phyloP scores from a whole-genome alignment of 306 rosid species.

The Malus sieversii region DNA sequence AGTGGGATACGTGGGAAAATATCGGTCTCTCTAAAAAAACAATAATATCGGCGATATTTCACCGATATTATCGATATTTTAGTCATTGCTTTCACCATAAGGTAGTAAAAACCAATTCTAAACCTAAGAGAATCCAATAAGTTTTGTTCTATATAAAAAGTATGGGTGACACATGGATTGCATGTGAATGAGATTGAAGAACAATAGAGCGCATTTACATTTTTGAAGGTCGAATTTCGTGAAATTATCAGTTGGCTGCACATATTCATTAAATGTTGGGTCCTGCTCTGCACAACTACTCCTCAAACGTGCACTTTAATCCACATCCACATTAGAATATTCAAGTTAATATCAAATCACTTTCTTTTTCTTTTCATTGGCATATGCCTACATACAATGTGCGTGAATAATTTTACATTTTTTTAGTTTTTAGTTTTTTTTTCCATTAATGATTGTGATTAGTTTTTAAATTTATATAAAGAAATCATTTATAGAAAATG shows the following conservation, averaged over 20 bases:
- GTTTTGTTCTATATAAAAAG: neutral
- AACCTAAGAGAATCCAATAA: neutral
- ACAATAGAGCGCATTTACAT: neutral
- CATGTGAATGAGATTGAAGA: conserved; percentile 30
- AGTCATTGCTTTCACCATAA: neutral
- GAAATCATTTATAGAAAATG: no score
- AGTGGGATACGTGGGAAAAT: no score
- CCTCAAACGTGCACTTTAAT: conserved; percentile 1
- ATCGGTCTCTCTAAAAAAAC: no score
- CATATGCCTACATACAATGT: no score
- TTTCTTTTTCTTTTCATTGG: neutral
- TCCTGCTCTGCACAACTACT: conserved; percentile 7
- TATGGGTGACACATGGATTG: conserved; percentile 44
- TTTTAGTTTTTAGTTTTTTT: no score
- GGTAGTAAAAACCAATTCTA: neutral
- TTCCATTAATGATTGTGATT: no score
- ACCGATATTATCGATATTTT: no score
- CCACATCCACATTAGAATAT: neutral
- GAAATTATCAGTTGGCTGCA: conserved; percentile 20
- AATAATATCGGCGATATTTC: no score
- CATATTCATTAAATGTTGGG: conserved; percentile 26
- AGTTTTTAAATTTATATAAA: no score
- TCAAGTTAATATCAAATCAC: neutral
- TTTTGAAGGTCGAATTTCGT: neutral
- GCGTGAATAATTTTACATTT: no score